These are phyloP conservation scores for Dissophora ornata DNA, from an alignment of 192 early-diverging fungal genomes.

Conservation along the genomic window DNA sequence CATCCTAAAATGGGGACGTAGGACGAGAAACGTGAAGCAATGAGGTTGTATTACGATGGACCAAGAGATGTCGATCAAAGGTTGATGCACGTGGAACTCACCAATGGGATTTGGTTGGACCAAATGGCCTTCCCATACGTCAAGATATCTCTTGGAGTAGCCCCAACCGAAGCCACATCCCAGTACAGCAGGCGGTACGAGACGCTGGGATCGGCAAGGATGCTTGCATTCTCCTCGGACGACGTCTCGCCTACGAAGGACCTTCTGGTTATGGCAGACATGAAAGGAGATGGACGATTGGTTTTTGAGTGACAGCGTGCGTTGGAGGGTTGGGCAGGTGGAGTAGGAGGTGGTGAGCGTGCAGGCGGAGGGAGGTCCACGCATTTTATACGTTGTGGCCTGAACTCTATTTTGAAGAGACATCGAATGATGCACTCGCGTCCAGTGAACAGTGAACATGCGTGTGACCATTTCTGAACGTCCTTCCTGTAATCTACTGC, in stretches of 20 bases:
- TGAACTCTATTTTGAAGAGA: too few species aligned
- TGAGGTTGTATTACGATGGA: neutral
- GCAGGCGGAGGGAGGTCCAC: too few species aligned
- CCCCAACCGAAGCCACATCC: conserved; percentile 13
- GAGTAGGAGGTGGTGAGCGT: too few species aligned
- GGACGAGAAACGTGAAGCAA: neutral
- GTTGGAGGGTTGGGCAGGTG: too few species aligned
- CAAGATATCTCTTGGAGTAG: conserved; percentile 28
- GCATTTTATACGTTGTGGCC: too few species aligned
- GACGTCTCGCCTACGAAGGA: conserved; percentile 2
- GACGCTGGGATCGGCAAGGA: conserved; percentile 14
- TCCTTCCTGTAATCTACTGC: too few species aligned
- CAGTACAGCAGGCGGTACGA: conserved; percentile 31
- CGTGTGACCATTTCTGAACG: too few species aligned
- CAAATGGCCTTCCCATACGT: conserved; percentile 35
- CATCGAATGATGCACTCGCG: too few species aligned
- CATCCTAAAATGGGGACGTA: neutral
- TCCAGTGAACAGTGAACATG: too few species aligned
- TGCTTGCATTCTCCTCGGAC: conserved; percentile 18
- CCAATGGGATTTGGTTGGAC: conserved; percentile 17
- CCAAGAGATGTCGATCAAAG: neutral
- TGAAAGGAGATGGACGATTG: too few species aligned
- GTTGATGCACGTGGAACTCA: neutral
- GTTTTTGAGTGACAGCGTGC: neutral
- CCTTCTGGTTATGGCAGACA: neutral